Conservation (phyloP, 1,284 basidiomycete species). For the Austroboletus olivaceoglutinosus region DNA sequence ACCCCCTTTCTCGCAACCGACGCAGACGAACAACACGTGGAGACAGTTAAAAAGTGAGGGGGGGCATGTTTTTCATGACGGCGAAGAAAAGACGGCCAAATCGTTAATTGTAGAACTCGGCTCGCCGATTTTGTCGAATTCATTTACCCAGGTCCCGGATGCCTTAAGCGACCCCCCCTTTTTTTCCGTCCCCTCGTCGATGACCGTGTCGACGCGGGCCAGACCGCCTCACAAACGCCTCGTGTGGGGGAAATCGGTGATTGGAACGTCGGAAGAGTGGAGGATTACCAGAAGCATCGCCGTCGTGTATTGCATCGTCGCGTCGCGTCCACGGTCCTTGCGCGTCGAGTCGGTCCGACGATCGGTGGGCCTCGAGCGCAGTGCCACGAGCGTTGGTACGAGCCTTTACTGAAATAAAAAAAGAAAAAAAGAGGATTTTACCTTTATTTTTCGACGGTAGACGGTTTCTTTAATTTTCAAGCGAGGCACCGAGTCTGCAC, state of each 20-base stretch:
- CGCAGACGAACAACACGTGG: background rate
- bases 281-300: background rate
- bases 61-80: background rate
- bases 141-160: background rate
- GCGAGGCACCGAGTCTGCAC: too few species aligned
- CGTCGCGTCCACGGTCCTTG: background rate
- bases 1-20: background rate
- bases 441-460: too few species aligned
- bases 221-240: conserved; percentile 23
- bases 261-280: conserved; percentile 1
- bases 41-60: background rate
- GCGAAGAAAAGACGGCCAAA: background rate
- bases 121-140: too few species aligned
- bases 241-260: conserved; percentile 14
- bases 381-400: too few species aligned
- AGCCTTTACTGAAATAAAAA: too few species aligned
- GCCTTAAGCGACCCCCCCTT: background rate
- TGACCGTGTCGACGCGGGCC: conserved; percentile 1
- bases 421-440: too few species aligned
- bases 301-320: background rate
- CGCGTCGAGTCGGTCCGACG: too few species aligned
- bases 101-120: background rate
- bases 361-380: too few species aligned
- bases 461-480: too few species aligned
- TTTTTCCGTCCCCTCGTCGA: background rate